Evolutionary conservation across 1,139 yeast genomes (phyloP).

Genomic region (Geotrichum australiense): DNA sequence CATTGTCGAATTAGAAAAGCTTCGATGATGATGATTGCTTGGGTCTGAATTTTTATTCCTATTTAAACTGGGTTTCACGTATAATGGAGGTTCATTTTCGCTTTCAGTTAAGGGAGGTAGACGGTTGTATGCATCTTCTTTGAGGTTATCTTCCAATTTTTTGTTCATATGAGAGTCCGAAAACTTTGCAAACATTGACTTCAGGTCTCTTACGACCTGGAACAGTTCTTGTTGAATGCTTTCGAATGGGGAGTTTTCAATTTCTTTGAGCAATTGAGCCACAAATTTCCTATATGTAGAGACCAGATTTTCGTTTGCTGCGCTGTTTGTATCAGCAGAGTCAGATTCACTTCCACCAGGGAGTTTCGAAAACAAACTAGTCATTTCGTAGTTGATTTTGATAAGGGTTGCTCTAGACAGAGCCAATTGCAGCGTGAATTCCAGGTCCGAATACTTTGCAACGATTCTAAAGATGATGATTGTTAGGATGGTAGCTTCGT

Average conservation of each 20-base stretch:
- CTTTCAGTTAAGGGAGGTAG: conserved; percentile 16
- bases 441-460: conserved; percentile 27
- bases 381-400: conserved; percentile 33
- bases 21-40: conserved; percentile 8
- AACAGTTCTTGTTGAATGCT: conserved; percentile 34
- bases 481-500: conserved; percentile 33
- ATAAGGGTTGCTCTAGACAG: conserved; percentile 33
- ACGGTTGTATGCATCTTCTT: background rate
- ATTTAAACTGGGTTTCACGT: conserved; percentile 2
- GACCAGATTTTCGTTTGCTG: conserved; percentile 20
- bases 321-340: background rate
- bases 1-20: conserved; percentile 18
- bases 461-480: conserved; percentile 32
- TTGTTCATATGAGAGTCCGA: conserved; percentile 19
- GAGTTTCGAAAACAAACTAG: conserved; percentile 24
- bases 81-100: background rate
- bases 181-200: conserved; percentile 31
- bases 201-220: conserved; percentile 33
- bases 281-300: conserved; percentile 32
- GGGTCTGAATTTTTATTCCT: background rate
- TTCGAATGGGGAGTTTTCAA: conserved; percentile 31
- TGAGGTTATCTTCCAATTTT: conserved; percentile 15
- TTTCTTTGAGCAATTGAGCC: conserved; percentile 29
- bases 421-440: conserved; percentile 31
- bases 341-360: conserved; percentile 17